These are phyloP conservation scores for Carex myosuroides DNA, from an alignment of 176 grass and related monocot genomes.

Conservation along the genomic window DNA sequence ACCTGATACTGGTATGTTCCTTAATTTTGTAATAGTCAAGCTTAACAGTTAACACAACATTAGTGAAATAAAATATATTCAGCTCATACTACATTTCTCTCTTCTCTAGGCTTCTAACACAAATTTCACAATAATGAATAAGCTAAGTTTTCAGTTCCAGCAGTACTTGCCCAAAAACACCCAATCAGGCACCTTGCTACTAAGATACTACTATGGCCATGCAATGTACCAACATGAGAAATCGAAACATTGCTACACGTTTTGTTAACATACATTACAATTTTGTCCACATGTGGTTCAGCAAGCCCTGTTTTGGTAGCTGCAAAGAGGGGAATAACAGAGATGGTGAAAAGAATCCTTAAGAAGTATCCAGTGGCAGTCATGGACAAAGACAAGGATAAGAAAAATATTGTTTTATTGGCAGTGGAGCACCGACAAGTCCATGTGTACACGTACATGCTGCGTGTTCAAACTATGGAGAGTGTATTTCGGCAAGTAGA, in stretches of 20 bases:
- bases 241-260: not conserved
- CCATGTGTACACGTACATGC: not conserved
- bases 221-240: not conserved
- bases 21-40: not conserved
- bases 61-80: too few relatives aligned
- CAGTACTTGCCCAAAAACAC: not conserved
- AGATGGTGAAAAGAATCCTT: constrained; percentile 24
- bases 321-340: constrained; percentile 17
- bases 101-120: not conserved
- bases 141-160: not conserved
- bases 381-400: not conserved
- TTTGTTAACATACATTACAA: not conserved
- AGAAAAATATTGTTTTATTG: constrained; percentile 17
- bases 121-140: not conserved
- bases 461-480: not conserved
- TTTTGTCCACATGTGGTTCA: not conserved
- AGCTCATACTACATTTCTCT: not conserved
- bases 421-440: constrained; percentile 12
- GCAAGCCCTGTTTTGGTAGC: constrained; percentile 15
- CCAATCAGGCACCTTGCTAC: not conserved
- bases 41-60: not conserved
- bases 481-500: not conserved
- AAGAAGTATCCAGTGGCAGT: not conserved
- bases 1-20: not conserved
- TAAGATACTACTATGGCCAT: too few relatives aligned